Conservation (phyloP, 202 grass and related monocot genomes). For the Hordeum pubiflorum region DNA sequence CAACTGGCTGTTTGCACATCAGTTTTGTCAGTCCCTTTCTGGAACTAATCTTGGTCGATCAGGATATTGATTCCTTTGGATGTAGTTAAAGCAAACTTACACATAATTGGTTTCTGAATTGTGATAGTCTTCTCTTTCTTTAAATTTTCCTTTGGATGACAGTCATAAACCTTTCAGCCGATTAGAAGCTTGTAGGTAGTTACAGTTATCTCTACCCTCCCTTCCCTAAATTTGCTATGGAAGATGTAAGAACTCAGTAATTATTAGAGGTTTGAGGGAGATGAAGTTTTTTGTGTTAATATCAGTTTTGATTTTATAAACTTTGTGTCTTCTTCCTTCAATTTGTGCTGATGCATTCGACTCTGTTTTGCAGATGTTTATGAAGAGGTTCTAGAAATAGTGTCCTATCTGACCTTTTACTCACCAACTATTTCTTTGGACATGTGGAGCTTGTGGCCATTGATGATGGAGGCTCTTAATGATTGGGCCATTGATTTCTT, state of each 20-base stretch:
- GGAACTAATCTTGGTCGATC: neutral
- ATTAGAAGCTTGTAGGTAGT: neutral
- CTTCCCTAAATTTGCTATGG: neutral
- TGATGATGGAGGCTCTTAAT: slow-evolving; percentile 79
- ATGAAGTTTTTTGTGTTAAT: neutral
- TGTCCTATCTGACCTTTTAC: slow-evolving; percentile 89
- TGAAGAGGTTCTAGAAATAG: slow-evolving; percentile 89
- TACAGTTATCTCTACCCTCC: neutral
- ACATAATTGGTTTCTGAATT: slow-evolving; percentile 25
- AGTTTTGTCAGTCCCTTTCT: neutral
- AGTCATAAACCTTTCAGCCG: slow-evolving; percentile 25
- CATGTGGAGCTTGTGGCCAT: slow-evolving; percentile 93
- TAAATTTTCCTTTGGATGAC: neutral
- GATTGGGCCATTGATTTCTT: slow-evolving; percentile 95
- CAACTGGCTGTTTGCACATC: neutral
- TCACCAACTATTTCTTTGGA: slow-evolving; percentile 75
- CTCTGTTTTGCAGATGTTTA: slow-evolving; percentile 66
- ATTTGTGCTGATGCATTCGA: slow-evolving; percentile 13
- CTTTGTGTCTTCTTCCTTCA: neutral
- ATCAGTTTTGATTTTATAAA: slow-evolving; percentile 6
- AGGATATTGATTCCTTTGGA: neutral
- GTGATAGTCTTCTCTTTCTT: neutral
- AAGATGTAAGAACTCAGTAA: neutral
- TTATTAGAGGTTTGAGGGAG: neutral
- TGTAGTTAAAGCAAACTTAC: neutral